Evolutionary conservation across 306 rosid species (phyloP).

Genomic region (Hippophae gyantsensis): DNA sequence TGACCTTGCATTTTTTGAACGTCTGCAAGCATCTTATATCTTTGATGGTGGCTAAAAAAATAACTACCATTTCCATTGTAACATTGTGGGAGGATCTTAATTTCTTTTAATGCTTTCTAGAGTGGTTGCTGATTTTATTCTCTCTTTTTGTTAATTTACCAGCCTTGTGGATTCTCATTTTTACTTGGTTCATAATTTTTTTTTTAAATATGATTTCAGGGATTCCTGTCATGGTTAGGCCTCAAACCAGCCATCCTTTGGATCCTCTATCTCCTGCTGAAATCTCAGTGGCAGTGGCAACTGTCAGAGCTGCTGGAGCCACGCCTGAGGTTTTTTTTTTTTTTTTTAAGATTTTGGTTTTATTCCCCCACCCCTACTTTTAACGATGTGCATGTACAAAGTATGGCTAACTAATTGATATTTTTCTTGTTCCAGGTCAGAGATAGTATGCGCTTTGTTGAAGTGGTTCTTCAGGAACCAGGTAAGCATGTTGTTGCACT

Average conservation of each 20-base stretch:
- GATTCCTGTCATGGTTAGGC: slow-evolving; percentile 53
- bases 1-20: too few relatives aligned
- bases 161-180: slow-evolving; percentile 3
- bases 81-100: background rate
- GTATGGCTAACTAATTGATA: background rate
- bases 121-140: slow-evolving; percentile 1
- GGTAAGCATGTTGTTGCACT: slow-evolving; percentile 76
- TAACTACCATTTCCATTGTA: too few relatives aligned
- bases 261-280: slow-evolving; percentile 84
- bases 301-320: slow-evolving; percentile 89
- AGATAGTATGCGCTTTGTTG: slow-evolving; percentile 86
- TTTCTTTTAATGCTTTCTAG: background rate
- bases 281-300: slow-evolving; percentile 79
- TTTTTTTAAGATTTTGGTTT: too few relatives aligned
- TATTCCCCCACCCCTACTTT: too few relatives aligned
- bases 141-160: slow-evolving; percentile 1
- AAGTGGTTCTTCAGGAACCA: slow-evolving; percentile 72
- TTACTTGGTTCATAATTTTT: slow-evolving; percentile 5
- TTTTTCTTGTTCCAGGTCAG: slow-evolving; percentile 51
- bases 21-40: too few relatives aligned
- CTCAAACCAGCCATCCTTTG: slow-evolving; percentile 79
- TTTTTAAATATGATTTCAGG: slow-evolving; percentile 30
- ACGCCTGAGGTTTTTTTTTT: slow-evolving; percentile 55
- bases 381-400: too few relatives aligned
- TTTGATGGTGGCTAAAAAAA: too few relatives aligned